These are phyloP conservation scores for Amyloporia xantha DNA, from an alignment of 768 basidiomycete genomes.

Conservation along the genomic window DNA sequence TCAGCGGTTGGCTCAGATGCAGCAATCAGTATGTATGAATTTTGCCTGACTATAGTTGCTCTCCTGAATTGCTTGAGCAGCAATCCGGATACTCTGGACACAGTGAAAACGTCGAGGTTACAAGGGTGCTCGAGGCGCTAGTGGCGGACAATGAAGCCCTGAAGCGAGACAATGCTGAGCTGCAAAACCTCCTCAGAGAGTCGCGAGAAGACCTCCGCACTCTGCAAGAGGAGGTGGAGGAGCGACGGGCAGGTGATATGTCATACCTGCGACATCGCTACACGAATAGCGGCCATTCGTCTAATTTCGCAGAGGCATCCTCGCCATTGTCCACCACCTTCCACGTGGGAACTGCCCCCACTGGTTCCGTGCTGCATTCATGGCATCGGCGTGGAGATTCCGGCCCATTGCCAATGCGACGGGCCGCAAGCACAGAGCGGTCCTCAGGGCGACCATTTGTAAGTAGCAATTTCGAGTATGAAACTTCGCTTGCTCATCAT, in stretches of 20 bases:
- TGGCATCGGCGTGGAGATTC: conserved; percentile 9
- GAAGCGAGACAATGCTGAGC: conserved; percentile 74
- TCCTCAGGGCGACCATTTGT: conserved; percentile 27
- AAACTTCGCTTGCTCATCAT: conserved; percentile 8
- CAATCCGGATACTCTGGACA: conserved; percentile 31
- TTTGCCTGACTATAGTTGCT: not conserved
- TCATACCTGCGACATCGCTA: conserved; percentile 15
- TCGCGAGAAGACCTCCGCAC: conserved; percentile 69
- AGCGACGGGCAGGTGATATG: conserved; percentile 45
- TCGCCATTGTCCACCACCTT: conserved; percentile 19
- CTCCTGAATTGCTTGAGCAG: conserved; percentile 18
- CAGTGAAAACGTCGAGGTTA: conserved; percentile 52
- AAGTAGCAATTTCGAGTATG: conserved; percentile 10
- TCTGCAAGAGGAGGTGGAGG: conserved; percentile 70
- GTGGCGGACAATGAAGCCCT: conserved; percentile 81
- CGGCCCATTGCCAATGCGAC: conserved; percentile 19
- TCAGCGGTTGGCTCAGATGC: conserved; percentile 52
- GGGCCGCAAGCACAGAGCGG: conserved; percentile 31
- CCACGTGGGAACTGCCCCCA: conserved; percentile 20
- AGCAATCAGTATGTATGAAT: conserved; percentile 41
- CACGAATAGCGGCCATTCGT: conserved; percentile 13
- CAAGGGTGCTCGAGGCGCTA: conserved; percentile 70
- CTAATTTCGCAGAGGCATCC: conserved; percentile 7
- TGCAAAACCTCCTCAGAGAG: conserved; percentile 67
- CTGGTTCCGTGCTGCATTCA: conserved; percentile 13